Percentiles rank a stretch among this genome's conserved stretches.
Evolutionary conservation across 306 rosid genomes (phyloP).

Genomic region (Gastrolobium villosum): DNA sequence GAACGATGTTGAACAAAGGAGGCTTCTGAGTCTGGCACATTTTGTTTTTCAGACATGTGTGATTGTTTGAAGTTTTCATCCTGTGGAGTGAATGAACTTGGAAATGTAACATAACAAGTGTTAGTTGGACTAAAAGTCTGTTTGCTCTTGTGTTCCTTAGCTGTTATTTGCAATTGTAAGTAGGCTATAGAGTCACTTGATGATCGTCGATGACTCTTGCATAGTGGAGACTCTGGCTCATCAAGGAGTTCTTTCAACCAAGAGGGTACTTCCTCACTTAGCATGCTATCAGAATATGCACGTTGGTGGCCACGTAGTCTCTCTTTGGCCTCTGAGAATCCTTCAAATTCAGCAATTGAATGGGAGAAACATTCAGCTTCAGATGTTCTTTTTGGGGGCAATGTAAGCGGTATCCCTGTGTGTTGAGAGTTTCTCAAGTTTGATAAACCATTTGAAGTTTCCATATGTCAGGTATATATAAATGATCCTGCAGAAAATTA

Average conservation of each 20-base stretch:
- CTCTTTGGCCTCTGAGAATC: neutral
- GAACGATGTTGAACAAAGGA: neutral
- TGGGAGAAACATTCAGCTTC: neutral
- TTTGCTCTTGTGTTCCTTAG: neutral
- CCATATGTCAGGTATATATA: neutral
- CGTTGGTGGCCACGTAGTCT: slow-evolving; percentile 3
- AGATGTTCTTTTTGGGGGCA: neutral
- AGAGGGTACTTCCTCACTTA: slow-evolving; percentile 27
- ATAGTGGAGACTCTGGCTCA: neutral
- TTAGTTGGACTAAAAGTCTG: neutral
- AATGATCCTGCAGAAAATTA: neutral
- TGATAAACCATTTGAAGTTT: slow-evolving; percentile 16
- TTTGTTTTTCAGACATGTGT: neutral
- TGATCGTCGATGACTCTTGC: slow-evolving; percentile 32
- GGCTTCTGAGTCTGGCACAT: neutral
- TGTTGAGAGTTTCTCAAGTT: slow-evolving; percentile 20
- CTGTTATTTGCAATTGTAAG: neutral
- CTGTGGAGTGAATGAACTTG: no score
- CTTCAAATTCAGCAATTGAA: neutral
- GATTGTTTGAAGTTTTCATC: neutral
- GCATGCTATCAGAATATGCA: slow-evolving; percentile 28
- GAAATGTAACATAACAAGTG: neutral
- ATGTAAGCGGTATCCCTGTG: neutral
- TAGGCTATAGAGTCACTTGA: slow-evolving; percentile 40
- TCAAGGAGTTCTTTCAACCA: slow-evolving; percentile 45